phyloP scores from a whole-genome alignment of 805 yeast genomes.

The Myxozyma vanderwaltii region DNA sequence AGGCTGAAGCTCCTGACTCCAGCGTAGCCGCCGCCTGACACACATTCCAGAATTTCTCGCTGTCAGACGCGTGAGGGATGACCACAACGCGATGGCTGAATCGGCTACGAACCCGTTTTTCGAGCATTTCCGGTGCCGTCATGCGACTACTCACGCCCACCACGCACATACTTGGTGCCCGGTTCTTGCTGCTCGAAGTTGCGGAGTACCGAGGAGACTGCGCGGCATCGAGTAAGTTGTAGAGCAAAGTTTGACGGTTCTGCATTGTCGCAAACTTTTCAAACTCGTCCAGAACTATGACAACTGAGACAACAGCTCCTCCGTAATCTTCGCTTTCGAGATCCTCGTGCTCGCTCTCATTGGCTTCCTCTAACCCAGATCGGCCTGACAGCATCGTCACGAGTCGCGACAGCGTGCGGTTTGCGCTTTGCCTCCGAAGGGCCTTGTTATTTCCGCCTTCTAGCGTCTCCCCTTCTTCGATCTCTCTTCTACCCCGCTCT shows the following conservation, averaged over 20 bases:
- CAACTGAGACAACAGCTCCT: constrained; percentile 52
- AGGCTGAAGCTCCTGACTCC: not conserved
- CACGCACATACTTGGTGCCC: constrained; percentile 69
- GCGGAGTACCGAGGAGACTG: constrained; percentile 51
- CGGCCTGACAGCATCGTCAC: constrained; percentile 38
- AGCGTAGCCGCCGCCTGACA: constrained; percentile 43
- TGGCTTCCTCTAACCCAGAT: constrained; percentile 32
- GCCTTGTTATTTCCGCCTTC: not conserved
- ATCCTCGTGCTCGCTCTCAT: constrained; percentile 21
- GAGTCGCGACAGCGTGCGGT: constrained; percentile 31
- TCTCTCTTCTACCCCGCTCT: constrained; percentile 49
- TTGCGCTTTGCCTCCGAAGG: constrained; percentile 5
- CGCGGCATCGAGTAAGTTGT: constrained; percentile 84
- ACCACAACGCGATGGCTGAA: constrained; percentile 75
- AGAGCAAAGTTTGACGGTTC: constrained; percentile 77
- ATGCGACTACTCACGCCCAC: constrained; percentile 77
- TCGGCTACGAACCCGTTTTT: constrained; percentile 87
- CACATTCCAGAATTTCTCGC: constrained; percentile 55
- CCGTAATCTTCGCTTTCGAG: constrained; percentile 7
- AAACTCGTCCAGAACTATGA: constrained; percentile 82
- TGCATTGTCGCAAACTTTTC: constrained; percentile 69
- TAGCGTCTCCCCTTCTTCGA: constrained; percentile 12
- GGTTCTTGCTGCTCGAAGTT: constrained; percentile 24
- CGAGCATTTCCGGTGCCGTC: constrained; percentile 77
- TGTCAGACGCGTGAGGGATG: constrained; percentile 53